Evolutionary conservation across 1,139 yeast genomes (phyloP), one percentile per base, ranked within the genome.

Genomic region (Suhomyces ambrosiae): DNA sequence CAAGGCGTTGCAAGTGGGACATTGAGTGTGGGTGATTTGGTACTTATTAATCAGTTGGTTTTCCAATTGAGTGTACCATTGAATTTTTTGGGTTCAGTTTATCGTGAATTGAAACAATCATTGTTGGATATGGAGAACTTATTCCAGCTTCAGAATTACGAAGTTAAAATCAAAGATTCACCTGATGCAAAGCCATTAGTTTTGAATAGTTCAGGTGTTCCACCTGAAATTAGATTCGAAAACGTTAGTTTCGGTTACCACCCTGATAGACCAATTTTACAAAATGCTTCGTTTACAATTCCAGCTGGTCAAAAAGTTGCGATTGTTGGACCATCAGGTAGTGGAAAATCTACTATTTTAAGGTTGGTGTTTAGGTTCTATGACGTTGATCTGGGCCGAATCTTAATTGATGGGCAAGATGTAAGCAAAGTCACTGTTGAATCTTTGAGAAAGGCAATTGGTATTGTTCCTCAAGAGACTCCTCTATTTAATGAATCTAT

Each of bases 381-480:
- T 60, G 98, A 92, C 54, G 85, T 87, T 3, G 72, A 75, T 31
- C 64, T 70, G 23, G 98, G 98, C 9, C 66, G 88, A 32, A 87
- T 92, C 37, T 61, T 82, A 29, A 80, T 92, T 41, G 96, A 94
- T 61, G 96, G 95, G 2, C 95, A 87, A 54, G 97, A 94, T 60
- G 80, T 94, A 36, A 71, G 82, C 33, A 77, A 81, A 38, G 81
- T 90, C 29, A 82, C 83, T 27, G 59, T 94, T 35, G 92, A 86
- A 37, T 80, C 92, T 6, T 69, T 94, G 38, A 72, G 98, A 48
- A 66, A 61, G 38, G 67, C 79, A 6, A 79, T 92, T 46, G 98
- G 97, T 22, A 94, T 92, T 18, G 98, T 92, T 2, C 98, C 99
- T 1, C 99, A 92, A 61, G 99, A 92, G 49, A 90, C 97, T 0